Evolutionary conservation across 192 early-diverging fungal species (phyloP), one percentile per base, ranked within the genome.

Genomic region (Geranomyces variabilis): DNA sequence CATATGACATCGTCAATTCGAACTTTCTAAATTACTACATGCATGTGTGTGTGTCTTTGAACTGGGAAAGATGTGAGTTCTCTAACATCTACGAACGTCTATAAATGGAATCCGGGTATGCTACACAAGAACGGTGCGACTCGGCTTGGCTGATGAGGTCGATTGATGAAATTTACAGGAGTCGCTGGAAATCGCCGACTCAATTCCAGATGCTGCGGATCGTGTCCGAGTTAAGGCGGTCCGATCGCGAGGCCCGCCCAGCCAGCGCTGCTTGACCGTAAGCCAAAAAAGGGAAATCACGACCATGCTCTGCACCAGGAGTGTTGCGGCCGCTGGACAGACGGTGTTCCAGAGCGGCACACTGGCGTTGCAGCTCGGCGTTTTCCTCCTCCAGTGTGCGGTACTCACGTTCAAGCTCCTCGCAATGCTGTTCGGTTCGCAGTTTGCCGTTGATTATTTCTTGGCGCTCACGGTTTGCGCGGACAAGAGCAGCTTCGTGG

Each of bases 381-480:
- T 70, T 70, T 15, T 17, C 13, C 46, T 70, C 15, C 33, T 70
- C 57, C 19, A 70, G 17, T 21, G 31, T 28, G 2, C 41, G 58
- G 21, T 29, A 60, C 21, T 29, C 31, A 19, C 17, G 17, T 47
- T 72, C 70, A 1, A 72, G 61, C 6, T 72, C 62, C n/a, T 43
- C 59, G 62, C 70, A 72, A 5, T 47, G 71, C 21, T 44, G 17
- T 44, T 74, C 71, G 5, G 64, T 67, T 9, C 44, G 33, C 9
- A 74, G 63, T 45, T 74, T 74, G n/a, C 44, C 71, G 57, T 67
- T 74, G 71, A 66, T 66, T 28, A 74, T 17, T 36, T 74, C 71
- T 66, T 57, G 53, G 9, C 43, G 63, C 28, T 65, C 71, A 19
- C 22, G 19, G 17, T 66, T 26, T 17, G 21, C 24, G 17, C 64